Base-by-base conservation (phyloP, 768 basidiomycete species). In the Suillus paluster region DNA sequence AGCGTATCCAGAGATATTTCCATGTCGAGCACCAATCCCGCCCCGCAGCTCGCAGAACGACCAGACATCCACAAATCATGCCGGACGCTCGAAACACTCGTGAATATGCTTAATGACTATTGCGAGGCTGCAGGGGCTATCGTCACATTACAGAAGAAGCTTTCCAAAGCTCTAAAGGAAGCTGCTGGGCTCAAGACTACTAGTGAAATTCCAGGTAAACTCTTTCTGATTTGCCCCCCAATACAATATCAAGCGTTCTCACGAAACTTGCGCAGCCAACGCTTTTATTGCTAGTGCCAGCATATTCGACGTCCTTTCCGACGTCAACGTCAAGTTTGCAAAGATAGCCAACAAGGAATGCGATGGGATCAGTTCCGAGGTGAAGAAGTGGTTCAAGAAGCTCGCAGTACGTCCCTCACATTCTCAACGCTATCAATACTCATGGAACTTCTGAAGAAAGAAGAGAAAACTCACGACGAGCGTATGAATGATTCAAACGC, bases 301-400 rank as follows among this genome's bases (percentile, higher is more conserved):
- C 59, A 81, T 94, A 46, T 89, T 92, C 70, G 91, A 94, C 56
- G 78, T 82, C 17, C 75, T 91, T 50, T 82, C 84, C 2, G 91
- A 93, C 33, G 82, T 92, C 57, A 88, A 92, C 68, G 62, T 77
- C 65, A 94, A 90, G 77, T 92, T 91, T 73, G 83, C 85, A 45
- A 93, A 89, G 76, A 70, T 89, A 63, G 83, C 83, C 14, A 89
- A 91, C 66, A 92, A 86, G 75, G 91, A 94, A 65, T 91, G 86
- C 62, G 86, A 87, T 63, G 68, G 60, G 23, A 77, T 92, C 55
- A 86, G 84, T 64, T 73, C 78, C 34, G 91, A 92, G 64, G 86
- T 92, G 45, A 89, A 87, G 80, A 94, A 90, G 68, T 93, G 91
- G 91, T 88, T 93, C 80, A 92, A 90, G 84, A 92, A 88, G 73